Base-by-base conservation (phyloP, 306 rosid genomes). In the Psophocarpus tetragonolobus region DNA sequence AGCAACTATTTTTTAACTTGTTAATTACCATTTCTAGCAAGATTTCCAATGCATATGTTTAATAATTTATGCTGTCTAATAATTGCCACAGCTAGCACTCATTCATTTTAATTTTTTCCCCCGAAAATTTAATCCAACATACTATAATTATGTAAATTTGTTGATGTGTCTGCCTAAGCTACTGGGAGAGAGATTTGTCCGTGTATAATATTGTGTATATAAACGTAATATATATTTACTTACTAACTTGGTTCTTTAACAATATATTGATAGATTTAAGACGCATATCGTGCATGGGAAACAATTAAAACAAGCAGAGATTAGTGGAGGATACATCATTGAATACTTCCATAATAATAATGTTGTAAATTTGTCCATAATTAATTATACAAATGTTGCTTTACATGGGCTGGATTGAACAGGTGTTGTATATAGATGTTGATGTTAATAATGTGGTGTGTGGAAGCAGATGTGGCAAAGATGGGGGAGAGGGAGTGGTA, bases 401-500 rank as follows among this genome's bases (percentile, higher is more conserved):
- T 48, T 44, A 17, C 53, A 45, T 15, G 50, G 18, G 24, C 56
- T 48, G 56, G 50, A 44, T 44, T 13, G 4, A 44, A 13, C 50
- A 44, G 14, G 56, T 48, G 56, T 17, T 3, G 3, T 41, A 3
- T 41, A 39, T 39, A 41, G 11, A 10, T 6, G 23, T 21, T 54
- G 61, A 26, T 12, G 64, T 26, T 6, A 29, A 14, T 3, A 63
- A 4, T n/a, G 45, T 8, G 39, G 29, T 18, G 33, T 71, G 47
- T 11, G 29, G 47, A 5, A 26, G 64, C 54, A 90, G 96, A 92
- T 56, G 87, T 73, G 74, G 96, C 96, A 3, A 92, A 90, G 78
- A 92, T 89, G 91, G 96, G 96, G 0, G 94, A 87, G 50, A 89
- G 84, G 68, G 94, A 91, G 76, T 89, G 97, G 97, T 93, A 89